These are phyloP conservation scores for Candida fluviatilis DNA, from an alignment of 805 yeast genomes.

Conservation along the genomic window DNA sequence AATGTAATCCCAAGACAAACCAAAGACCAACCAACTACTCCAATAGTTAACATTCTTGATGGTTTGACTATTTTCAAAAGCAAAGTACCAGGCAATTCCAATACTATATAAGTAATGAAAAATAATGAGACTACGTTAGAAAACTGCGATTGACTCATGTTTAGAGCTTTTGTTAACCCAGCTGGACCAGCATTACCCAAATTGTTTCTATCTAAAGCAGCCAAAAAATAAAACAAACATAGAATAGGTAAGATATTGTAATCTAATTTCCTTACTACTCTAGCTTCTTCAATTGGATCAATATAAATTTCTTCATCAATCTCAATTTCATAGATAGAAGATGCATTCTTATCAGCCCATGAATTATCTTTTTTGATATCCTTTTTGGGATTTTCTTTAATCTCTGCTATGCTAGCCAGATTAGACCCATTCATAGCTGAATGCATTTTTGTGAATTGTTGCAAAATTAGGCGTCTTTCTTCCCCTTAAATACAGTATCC, in stretches of 20 bases:
- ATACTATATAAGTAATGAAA: constrained; percentile 44
- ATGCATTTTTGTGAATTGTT: no score
- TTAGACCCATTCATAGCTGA: no score
- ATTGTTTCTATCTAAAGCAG: constrained; percentile 51
- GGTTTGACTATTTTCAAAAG: constrained; percentile 32
- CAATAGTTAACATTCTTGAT: constrained; percentile 6
- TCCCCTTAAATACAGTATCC: no score
- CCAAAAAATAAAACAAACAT: constrained; percentile 39
- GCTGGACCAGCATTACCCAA: constrained; percentile 58
- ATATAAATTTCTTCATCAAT: not conserved
- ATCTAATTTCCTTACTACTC: constrained; percentile 41
- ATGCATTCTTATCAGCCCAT: not conserved
- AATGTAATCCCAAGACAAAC: constrained; percentile 34
- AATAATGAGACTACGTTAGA: constrained; percentile 43
- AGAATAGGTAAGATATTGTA: constrained; percentile 40
- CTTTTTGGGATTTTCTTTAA: no score
- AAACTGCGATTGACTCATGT: constrained; percentile 35
- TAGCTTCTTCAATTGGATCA: constrained; percentile 12
- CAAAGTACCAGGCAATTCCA: constrained; percentile 34
- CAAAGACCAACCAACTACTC: constrained; percentile 16
- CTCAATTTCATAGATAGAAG: not conserved
- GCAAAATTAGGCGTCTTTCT: no score
- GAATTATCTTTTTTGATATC: no score
- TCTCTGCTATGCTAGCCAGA: no score
- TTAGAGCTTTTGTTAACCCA: constrained; percentile 42